Base-by-base conservation (phyloP, 1,284 basidiomycete genomes). In the Albatrellus sp. region DNA sequence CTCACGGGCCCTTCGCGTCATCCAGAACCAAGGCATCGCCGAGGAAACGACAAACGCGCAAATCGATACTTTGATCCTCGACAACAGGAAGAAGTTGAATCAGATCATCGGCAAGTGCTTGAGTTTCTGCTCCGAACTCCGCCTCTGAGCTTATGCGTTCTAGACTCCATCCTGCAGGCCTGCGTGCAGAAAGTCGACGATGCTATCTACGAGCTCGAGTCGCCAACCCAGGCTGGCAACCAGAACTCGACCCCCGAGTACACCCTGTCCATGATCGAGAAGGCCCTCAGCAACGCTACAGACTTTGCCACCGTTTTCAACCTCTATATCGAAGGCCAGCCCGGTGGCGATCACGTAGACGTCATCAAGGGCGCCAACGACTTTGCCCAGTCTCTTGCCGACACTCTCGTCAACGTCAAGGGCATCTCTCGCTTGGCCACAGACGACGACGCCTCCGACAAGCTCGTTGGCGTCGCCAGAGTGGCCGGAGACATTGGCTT, bases 301-400 rank as follows among this genome's bases (percentile, higher is more conserved):
- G 94, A 98, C 60, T 98, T 99, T 59, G 92, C 93, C 10, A 89
- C 89, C 17, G 74, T 92, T 42, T 98, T 93, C 71, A 91, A 90
- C 61, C 75, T 96, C 12, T 90, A 90, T 65, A 73, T 98, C 16
- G 78, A 82, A 46, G 88, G 87, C 34, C 90, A 97, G 57, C 69
- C 72, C 32, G 94, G 94, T 37, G 91, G 90, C 33, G 90, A 97
- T 49, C 82, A 98, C 57, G 96, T 99, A 49, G 90, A 96, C 45
- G 96, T 98, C 45, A 98, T 99, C 73, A 97, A 97, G 66, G 79
- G 84, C 38, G 90, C 94, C 49, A 98, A 98, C 65, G 91, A 96
- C 59, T 80, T 98, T 46, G 92, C 94, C 0, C 96, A 98, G 63
- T 82, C 89, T 8, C 69, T 98, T 43, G 74, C 86, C 4, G 96